Evolutionary conservation across 768 basidiomycete species (phyloP), one percentile per base, ranked within the genome.

Genomic region (Mycena kentingensis): DNA sequence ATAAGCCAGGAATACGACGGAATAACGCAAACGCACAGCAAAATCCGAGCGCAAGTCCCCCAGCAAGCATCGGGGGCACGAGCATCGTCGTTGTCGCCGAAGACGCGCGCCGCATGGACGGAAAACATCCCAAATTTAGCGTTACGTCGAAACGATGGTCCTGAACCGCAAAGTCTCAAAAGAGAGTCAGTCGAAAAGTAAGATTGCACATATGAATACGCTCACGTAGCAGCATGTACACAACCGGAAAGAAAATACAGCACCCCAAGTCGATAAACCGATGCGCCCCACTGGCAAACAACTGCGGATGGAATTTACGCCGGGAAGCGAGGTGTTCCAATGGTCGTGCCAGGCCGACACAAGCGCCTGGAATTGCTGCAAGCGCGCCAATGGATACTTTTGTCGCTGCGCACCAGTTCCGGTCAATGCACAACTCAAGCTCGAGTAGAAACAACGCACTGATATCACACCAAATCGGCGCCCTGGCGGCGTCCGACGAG

Each of bases 391-490:
- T 12, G 19, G 41, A 25, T 19, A 42, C 22, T 27, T 42, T 42
- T n/a, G 41, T 24, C 7, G 41, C 41, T 42, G 6, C 12, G 12
- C 12, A 7, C 8, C 11, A n/a, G 5, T 8, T 11, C 26, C 10
- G 12, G 21, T 42, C 11, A 27, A 24, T n/a, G 11, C 18, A 11
- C 11, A 11, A 19, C 18, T 12, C 41, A 26, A 26, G 7, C 6
- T 5, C 6, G 41, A 26, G 21, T 11, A 22, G 25, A 19, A 42
- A 26, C 10, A 42, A 42, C 41, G 25, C 21, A 42, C 41, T 24
- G 24, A 42, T 42, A 27, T 42, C 41, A 19, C 41, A 42, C 41
- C 41, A 42, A 25, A 42, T 22, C 12, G 41, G 41, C 21, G 41
- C 41, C 25, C 19, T 5, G 7, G 22, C 19, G 7, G n/a, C 13